Percentiles rank a stretch among this genome's conserved stretches.
Conservation (phyloP, 2,329 filamentous ascomycete species). For the Fusarium lateritium region DNA sequence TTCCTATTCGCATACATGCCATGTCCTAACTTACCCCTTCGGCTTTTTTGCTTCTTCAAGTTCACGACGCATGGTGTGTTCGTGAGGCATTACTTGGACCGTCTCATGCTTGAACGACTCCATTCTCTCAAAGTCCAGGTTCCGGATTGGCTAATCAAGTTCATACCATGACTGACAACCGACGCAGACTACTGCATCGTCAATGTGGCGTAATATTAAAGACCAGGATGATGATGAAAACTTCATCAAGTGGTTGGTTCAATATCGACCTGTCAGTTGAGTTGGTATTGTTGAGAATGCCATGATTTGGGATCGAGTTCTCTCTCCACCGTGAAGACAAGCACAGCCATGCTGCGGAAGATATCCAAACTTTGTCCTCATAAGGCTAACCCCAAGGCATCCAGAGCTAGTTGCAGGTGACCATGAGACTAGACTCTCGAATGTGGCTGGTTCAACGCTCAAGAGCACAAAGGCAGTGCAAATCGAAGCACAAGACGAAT, state of each 20-base stretch:
- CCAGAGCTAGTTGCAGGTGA: conserved; percentile 12
- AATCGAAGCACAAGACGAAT: conserved; percentile 9
- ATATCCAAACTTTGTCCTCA: conserved; percentile 13
- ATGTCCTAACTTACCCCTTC: conserved; percentile 14
- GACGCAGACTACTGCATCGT: conserved; percentile 16
- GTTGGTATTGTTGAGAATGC: conserved; percentile 16
- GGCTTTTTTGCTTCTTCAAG: conserved; percentile 11
- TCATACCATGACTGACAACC: conserved; percentile 16
- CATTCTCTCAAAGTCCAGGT: neutral
- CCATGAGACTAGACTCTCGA: neutral
- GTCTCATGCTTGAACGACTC: conserved; percentile 16
- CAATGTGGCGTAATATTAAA: conserved; percentile 16
- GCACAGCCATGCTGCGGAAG: conserved; percentile 20
- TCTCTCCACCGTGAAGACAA: conserved; percentile 21
- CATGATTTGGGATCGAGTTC: conserved; percentile 17
- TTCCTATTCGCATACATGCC: conserved; percentile 1
- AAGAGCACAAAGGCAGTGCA: too few species aligned
- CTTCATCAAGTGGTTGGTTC: conserved; percentile 7
- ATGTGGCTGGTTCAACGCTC: too few species aligned
- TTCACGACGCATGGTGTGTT: conserved; percentile 22
- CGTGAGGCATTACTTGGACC: conserved; percentile 3
- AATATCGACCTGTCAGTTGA: conserved; percentile 13
- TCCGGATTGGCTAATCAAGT: conserved; percentile 12
- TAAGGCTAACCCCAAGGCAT: conserved; percentile 16
- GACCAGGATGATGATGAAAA: conserved; percentile 7